Conservation (phyloP, 1,284 basidiomycete genomes). For the Takashimella koratensis region DNA sequence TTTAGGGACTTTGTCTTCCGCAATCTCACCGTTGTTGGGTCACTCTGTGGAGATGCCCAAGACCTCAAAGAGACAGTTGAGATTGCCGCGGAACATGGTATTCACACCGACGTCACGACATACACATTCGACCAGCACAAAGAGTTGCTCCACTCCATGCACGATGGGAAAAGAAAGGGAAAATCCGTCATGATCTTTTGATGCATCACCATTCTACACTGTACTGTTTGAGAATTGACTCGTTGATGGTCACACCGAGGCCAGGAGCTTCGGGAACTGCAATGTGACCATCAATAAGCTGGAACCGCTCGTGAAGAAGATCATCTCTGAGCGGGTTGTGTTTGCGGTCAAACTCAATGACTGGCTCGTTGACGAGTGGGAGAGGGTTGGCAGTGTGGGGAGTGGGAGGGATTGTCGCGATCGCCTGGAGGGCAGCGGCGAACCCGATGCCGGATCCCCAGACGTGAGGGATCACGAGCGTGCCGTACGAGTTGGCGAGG, state of each 20-base stretch:
- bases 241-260: neutral
- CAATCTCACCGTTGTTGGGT: neutral
- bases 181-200: conserved; percentile 9
- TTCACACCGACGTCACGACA: neutral
- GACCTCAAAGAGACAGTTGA: neutral
- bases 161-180: conserved; percentile 3
- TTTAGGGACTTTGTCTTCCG: neutral
- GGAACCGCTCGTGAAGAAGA: neutral
- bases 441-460: neutral
- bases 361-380: neutral
- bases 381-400: neutral
- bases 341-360: neutral
- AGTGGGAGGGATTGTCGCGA: neutral
- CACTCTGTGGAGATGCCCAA: neutral
- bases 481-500: neutral
- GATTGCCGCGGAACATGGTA: neutral
- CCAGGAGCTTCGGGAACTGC: neutral
- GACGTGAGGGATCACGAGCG: neutral
- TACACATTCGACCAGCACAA: conserved; percentile 1
- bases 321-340: neutral
- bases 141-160: conserved; percentile 3
- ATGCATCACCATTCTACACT: neutral
- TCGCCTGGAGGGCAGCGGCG: neutral
- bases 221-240: neutral
- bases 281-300: neutral